Evolutionary conservation across 192 early-diverging fungal genomes (phyloP).

Genomic region (Coemansia sp.): DNA sequence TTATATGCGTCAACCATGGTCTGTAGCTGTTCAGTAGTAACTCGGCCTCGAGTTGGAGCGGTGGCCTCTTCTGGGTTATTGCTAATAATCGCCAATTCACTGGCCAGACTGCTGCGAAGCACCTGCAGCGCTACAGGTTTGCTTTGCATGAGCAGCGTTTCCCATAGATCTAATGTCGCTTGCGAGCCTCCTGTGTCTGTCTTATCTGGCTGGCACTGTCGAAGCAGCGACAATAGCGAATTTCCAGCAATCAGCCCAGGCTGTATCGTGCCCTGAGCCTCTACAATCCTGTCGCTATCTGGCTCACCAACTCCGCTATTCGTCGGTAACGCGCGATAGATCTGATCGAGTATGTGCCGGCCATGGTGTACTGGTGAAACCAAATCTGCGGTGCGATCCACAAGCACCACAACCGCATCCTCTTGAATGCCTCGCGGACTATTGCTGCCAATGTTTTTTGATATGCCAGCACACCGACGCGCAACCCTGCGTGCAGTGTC

Average conservation of each 20-base stretch:
- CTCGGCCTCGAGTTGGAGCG: slow-evolving; percentile 13
- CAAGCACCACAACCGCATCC: slow-evolving; percentile 31
- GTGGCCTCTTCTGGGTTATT: not conserved
- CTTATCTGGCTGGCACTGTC: not conserved
- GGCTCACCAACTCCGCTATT: not conserved
- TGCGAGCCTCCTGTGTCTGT: not conserved
- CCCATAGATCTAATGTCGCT: slow-evolving; percentile 18
- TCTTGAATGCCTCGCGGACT: not conserved
- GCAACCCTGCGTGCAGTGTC: slow-evolving; percentile 24
- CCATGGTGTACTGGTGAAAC: slow-evolving; percentile 38
- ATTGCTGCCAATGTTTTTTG: slow-evolving; percentile 2
- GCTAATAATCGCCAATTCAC: slow-evolving; percentile 2
- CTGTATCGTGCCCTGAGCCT: not conserved
- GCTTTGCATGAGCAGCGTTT: slow-evolving; percentile 33
- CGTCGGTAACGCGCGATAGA: slow-evolving; percentile 17
- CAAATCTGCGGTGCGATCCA: slow-evolving; percentile 43
- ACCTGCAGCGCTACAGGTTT: slow-evolving; percentile 31
- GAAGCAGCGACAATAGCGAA: slow-evolving; percentile 26
- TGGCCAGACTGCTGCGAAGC: slow-evolving; percentile 22
- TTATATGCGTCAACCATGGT: slow-evolving; percentile 10
- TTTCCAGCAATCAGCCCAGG: not conserved
- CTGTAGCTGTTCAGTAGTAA: slow-evolving; percentile 27
- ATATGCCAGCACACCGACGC: slow-evolving; percentile 29
- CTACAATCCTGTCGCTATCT: slow-evolving; percentile 4
- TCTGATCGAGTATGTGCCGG: slow-evolving; percentile 27